Percentiles rank a stretch among this genome's conserved stretches.
Evolutionary conservation across 805 yeast species (phyloP).

Genomic region (Debaryomyces tyrocola): DNA sequence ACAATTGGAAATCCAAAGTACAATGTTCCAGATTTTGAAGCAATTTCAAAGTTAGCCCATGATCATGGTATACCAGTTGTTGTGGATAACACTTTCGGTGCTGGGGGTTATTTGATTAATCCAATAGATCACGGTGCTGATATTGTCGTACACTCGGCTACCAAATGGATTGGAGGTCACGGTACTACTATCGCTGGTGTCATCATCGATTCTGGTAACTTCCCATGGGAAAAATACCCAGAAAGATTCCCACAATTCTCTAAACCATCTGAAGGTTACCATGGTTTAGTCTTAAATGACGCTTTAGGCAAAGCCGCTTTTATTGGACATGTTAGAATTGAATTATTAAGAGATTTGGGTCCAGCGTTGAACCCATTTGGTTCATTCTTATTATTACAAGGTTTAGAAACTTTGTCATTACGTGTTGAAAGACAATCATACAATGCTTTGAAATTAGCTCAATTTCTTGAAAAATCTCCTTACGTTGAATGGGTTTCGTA

Average conservation of each 20-base stretch:
- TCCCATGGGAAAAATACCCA: slow-evolving; percentile 86
- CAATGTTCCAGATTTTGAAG: slow-evolving; percentile 88
- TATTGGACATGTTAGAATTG: slow-evolving; percentile 78
- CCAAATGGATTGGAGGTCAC: slow-evolving; percentile 98
- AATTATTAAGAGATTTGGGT: slow-evolving; percentile 88
- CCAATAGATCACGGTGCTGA: slow-evolving; percentile 92
- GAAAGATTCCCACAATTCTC: slow-evolving; percentile 90
- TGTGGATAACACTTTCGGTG: slow-evolving; percentile 96
- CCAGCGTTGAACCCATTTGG: slow-evolving; percentile 87
- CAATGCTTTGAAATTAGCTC: slow-evolving; percentile 80
- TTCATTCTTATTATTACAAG: slow-evolving; percentile 82
- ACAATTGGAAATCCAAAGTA: slow-evolving; percentile 92
- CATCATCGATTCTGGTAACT: slow-evolving; percentile 85
- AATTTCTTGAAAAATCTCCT: slow-evolving; percentile 67
- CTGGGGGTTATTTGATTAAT: slow-evolving; percentile 84
- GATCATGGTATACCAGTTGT: slow-evolving; percentile 85
- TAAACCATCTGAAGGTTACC: slow-evolving; percentile 90
- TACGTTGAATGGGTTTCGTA: slow-evolving; percentile 89
- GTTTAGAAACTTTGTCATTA: slow-evolving; percentile 89
- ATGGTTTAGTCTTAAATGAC: slow-evolving; percentile 80
- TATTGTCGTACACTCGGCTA: slow-evolving; percentile 89
- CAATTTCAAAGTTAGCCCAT: slow-evolving; percentile 73
- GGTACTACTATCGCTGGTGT: slow-evolving; percentile 95
- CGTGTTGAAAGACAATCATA: slow-evolving; percentile 90
- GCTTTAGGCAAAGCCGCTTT: slow-evolving; percentile 79